phyloP scores from a whole-genome alignment of 2,329 filamentous ascomycete species.

The Pseudogymnoascus pannorum region DNA sequence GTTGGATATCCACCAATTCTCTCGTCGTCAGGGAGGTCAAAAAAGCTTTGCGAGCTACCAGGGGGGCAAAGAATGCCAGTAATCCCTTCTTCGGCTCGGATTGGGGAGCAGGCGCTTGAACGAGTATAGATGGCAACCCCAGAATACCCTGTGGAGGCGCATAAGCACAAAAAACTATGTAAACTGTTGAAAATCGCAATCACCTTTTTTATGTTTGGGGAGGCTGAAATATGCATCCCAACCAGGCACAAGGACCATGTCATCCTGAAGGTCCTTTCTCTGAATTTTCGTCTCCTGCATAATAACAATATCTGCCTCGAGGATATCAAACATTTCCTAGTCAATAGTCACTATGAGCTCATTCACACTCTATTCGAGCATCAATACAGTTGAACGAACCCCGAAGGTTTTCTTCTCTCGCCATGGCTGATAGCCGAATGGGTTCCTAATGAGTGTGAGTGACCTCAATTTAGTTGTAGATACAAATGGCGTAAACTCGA shows the following conservation, averaged over 20 bases:
- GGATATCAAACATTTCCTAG: constrained; percentile 85
- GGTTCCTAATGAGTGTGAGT: constrained; percentile 50
- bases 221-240: constrained; percentile 97
- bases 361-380: background rate
- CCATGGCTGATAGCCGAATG: constrained; percentile 82
- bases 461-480: background rate
- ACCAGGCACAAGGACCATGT: constrained; percentile 89
- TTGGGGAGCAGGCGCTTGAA: constrained; percentile 76
- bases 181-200: background rate
- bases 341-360: background rate
- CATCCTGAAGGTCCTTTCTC: constrained; percentile 81
- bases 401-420: constrained; percentile 61
- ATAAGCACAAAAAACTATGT: constrained; percentile 12
- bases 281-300: constrained; percentile 98
- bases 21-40: constrained; percentile 63
- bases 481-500: background rate
- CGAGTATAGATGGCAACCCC: constrained; percentile 93
- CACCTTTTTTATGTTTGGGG: constrained; percentile 88
- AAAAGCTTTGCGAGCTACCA: constrained; percentile 61
- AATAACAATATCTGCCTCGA: constrained; percentile 86
- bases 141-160: constrained; percentile 63
- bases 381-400: constrained; percentile 33
- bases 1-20: constrained; percentile 86
- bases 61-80: constrained; percentile 72
- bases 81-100: constrained; percentile 90